Evolutionary conservation across 2,329 filamentous ascomycete species (phyloP).

Genomic region (Bertia moriformis): DNA sequence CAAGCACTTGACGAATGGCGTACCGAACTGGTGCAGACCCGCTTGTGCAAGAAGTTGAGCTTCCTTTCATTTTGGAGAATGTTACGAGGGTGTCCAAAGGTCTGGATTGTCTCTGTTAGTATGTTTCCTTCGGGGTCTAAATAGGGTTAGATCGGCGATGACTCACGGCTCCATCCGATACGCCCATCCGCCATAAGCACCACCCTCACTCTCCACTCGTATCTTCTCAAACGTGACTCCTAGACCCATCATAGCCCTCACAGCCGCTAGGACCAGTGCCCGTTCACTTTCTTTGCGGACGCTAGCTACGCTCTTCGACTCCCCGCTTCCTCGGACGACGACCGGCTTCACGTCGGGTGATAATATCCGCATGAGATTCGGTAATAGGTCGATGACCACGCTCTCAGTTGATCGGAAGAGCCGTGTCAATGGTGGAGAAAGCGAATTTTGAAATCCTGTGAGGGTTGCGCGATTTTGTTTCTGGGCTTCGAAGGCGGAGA

Average conservation of each 20-base stretch:
- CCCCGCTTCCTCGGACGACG: conserved; percentile 22
- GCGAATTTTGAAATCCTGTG: conserved; percentile 36
- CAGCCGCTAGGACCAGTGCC: conserved; percentile 39
- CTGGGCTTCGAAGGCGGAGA: conserved; percentile 39
- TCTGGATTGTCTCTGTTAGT: not conserved
- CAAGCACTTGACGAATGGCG: conserved; percentile 49
- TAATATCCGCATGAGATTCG: conserved; percentile 47
- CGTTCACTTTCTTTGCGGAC: conserved; percentile 51
- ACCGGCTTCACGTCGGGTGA: conserved; percentile 50
- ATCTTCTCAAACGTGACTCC: conserved; percentile 47
- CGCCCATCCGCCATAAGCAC: conserved; percentile 34
- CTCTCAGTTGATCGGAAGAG: conserved; percentile 22
- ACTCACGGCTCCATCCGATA: conserved; percentile 52
- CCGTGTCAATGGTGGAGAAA: not conserved
- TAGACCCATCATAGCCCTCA: conserved; percentile 47
- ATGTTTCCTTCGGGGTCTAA: not conserved
- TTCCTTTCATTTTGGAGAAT: conserved; percentile 25
- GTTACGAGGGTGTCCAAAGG: conserved; percentile 1
- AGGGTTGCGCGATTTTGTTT: conserved; percentile 44
- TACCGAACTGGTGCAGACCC: conserved; percentile 41
- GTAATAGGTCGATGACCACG: conserved; percentile 43
- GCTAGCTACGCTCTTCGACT: conserved; percentile 25
- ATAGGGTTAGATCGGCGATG: not conserved
- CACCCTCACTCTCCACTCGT: conserved; percentile 34
- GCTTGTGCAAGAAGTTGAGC: conserved; percentile 36